These are phyloP conservation scores for Casuarina equisetifolia DNA, from an alignment of 306 rosid genomes.

Conservation along the genomic window DNA sequence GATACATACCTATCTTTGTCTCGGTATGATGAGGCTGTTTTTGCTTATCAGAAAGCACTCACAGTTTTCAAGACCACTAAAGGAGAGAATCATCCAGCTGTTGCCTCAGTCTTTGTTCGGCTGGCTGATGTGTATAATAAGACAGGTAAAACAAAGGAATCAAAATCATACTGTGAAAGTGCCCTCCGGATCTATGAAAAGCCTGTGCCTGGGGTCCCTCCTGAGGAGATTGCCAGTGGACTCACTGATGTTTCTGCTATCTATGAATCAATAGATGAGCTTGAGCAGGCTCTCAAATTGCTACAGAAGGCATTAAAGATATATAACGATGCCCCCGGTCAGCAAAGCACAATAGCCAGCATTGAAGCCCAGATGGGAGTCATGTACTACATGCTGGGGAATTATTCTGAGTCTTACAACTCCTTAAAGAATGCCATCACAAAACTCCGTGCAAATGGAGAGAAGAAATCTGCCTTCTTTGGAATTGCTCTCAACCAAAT, in stretches of 20 bases:
- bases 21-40: constrained; percentile 78
- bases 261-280: constrained; percentile 85
- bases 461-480: constrained; percentile 82
- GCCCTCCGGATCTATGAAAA: constrained; percentile 88
- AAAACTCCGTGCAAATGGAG: constrained; percentile 80
- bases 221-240: constrained; percentile 84
- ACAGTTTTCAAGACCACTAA: constrained; percentile 71
- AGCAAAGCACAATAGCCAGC: constrained; percentile 79
- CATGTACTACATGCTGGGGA: constrained; percentile 68
- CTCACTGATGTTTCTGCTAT: constrained; percentile 77
- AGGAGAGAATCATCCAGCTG: constrained; percentile 92
- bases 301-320: constrained; percentile 65
- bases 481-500: constrained; percentile 89
- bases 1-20: constrained; percentile 78
- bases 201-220: constrained; percentile 65
- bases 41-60: constrained; percentile 84
- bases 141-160: constrained; percentile 77
- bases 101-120: constrained; percentile 74
- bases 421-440: constrained; percentile 62
- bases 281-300: constrained; percentile 70
- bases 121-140: constrained; percentile 77
- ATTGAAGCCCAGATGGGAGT: constrained; percentile 98
- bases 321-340: constrained; percentile 71
- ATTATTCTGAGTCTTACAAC: constrained; percentile 65
- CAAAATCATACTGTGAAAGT: constrained; percentile 72